Evolutionary conservation across 305 asterid species (phyloP).

Genomic region (Nicotiana rustica): DNA sequence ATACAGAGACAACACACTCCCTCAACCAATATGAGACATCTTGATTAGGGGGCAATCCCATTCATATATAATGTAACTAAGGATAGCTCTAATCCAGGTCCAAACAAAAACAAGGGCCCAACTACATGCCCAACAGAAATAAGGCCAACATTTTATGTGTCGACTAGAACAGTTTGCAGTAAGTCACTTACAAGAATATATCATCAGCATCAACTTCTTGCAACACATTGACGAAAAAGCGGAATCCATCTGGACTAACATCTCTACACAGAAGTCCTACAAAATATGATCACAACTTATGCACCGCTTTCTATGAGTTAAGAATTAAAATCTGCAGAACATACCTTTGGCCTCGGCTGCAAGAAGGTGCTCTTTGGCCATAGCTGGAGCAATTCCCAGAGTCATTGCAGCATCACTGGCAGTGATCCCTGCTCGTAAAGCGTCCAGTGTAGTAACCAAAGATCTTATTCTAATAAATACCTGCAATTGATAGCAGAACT

Average conservation of each 20-base stretch:
- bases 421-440: constrained; percentile 70
- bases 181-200: constrained; percentile 65
- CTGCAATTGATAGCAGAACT: constrained; percentile 43
- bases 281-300: constrained; percentile 41
- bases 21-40: background rate
- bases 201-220: constrained; percentile 67
- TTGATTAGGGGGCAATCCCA: background rate
- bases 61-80: background rate
- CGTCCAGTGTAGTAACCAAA: constrained; percentile 69
- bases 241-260: constrained; percentile 93
- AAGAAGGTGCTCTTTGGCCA: constrained; percentile 96
- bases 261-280: constrained; percentile 96
- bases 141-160: background rate
- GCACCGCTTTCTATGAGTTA: background rate
- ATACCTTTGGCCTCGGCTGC: constrained; percentile 94
- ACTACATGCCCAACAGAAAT: background rate
- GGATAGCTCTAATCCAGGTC: background rate
- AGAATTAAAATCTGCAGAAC: constrained; percentile 6
- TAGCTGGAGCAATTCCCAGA: constrained; percentile 96
- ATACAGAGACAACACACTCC: background rate
- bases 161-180: constrained; percentile 18
- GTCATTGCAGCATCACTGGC: constrained; percentile 96
- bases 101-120: background rate
- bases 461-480: constrained; percentile 75
- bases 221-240: constrained; percentile 79